These are phyloP conservation scores for Phytophthora pseudosyringae DNA, from an alignment of 352 stramenopile genomes.

Conservation along the genomic window DNA sequence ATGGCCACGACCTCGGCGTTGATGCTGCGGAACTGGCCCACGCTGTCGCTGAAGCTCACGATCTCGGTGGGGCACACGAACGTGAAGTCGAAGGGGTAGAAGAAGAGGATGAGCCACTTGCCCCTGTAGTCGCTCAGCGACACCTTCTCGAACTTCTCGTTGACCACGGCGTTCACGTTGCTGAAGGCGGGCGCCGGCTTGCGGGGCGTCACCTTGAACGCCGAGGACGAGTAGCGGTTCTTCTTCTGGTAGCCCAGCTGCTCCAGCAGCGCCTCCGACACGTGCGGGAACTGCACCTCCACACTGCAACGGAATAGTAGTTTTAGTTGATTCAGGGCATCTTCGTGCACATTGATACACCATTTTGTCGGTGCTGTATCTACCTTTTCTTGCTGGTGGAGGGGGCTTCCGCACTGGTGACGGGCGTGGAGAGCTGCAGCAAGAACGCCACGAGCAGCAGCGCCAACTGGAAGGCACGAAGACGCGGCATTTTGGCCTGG, in stretches of 20 bases:
- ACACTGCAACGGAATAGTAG: constrained; percentile 41
- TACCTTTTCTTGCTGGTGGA: constrained; percentile 60
- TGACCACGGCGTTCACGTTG: constrained; percentile 81
- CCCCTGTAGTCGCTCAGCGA: constrained; percentile 77
- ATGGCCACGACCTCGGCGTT: constrained; percentile 82
- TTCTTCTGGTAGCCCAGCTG: constrained; percentile 85
- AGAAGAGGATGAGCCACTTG: constrained; percentile 89
- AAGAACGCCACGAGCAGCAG: constrained; percentile 40
- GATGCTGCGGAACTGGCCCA: constrained; percentile 75
- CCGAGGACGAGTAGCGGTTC: constrained; percentile 74
- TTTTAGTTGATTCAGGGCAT: not conserved
- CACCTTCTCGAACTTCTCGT: constrained; percentile 84
- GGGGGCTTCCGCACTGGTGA: constrained; percentile 14
- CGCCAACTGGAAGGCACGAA: constrained; percentile 29
- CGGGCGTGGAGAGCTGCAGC: constrained; percentile 37
- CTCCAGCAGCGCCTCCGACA: constrained; percentile 77
- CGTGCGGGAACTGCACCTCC: constrained; percentile 79
- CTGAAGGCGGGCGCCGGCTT: constrained; percentile 74
- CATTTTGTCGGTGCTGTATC: not conserved
- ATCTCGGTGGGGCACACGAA: constrained; percentile 90
- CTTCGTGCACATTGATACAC: constrained; percentile 1
- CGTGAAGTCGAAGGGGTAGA: constrained; percentile 90
- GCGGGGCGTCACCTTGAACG: constrained; percentile 78
- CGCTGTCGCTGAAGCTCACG: constrained; percentile 79
- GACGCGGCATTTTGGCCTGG: constrained; percentile 10